Evolutionary conservation across 306 rosid species (phyloP).

Genomic region (cucumber (Cucumis sativus)): Cucumber_9930_V3 NC_026658.2:19431001-19431500

Average conservation of each 20-base stretch:
- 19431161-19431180: constrained; percentile 98
- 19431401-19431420: constrained; percentile 58
- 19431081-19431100: background rate
- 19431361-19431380: constrained; percentile 77
- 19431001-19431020: background rate
- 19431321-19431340: constrained; percentile 76
- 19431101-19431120: background rate
- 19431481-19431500: constrained; percentile 8
- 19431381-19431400: constrained; percentile 56
- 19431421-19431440: constrained; percentile 30
- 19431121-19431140: constrained; percentile 56
- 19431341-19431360: constrained; percentile 94
- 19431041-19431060: background rate
- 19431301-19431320: background rate
- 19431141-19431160: constrained; percentile 70
- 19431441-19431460: background rate
- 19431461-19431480: background rate
- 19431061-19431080: background rate
- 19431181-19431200: constrained; percentile 91
- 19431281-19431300: constrained; percentile 5
- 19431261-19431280: background rate
- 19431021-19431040: background rate
- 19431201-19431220: constrained; percentile 39
- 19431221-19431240: background rate
- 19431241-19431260: constrained; percentile 2